Base-by-base conservation (phyloP, 495 filamentous ascomycete species). In the Penicillium bialowiezense region DNA sequence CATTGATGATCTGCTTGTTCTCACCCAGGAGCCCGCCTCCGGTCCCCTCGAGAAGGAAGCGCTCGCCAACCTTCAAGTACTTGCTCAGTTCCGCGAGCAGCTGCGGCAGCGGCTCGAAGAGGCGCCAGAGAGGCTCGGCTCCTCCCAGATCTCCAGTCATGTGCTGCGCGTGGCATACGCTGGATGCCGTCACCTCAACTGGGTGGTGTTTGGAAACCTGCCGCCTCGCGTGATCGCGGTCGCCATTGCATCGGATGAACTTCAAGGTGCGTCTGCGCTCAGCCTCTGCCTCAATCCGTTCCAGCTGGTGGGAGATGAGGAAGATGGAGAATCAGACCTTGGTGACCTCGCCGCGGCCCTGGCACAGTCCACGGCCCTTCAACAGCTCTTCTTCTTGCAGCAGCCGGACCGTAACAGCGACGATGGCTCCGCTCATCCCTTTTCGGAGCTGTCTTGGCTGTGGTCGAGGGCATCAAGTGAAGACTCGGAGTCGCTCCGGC, bases 331-430 rank as follows among this genome's bases (percentile, higher is more conserved):
- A n/a, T n/a, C n/a, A n/a, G 21, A 33, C 18, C 43, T 56, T 14
- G 14, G 14, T 39, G 37, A 51, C 36, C 47, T 55, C 13, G 36
- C 29, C 33, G 40, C 37, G 47, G 42, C 37, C 20, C 36, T 55
- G 36, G 40, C 47, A 7, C 42, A 55, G 36, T 51, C 42, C 31
- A 51, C 46, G 28, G 21, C 17, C 15, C 47, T 55, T n/a, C 10
- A 51, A 47, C 52, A 55, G 47, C 52, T 55, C 37, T 55, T 41
- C 15, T 55, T 55, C 20, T 42, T 55, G 36, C 48, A 51, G 40
- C 10, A 7, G 7, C 52, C 52, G 35, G 52, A 51, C 42, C 13
- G 47, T 47, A 24, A 51, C 34, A 42, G 23, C 35, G 52, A 51
- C 17, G 40, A 55, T 34, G 36, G 10, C 52, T 55, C 52, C 5